Base-by-base conservation (phyloP, 495 filamentous ascomycete species). In the Penicillium samsonianum region DNA sequence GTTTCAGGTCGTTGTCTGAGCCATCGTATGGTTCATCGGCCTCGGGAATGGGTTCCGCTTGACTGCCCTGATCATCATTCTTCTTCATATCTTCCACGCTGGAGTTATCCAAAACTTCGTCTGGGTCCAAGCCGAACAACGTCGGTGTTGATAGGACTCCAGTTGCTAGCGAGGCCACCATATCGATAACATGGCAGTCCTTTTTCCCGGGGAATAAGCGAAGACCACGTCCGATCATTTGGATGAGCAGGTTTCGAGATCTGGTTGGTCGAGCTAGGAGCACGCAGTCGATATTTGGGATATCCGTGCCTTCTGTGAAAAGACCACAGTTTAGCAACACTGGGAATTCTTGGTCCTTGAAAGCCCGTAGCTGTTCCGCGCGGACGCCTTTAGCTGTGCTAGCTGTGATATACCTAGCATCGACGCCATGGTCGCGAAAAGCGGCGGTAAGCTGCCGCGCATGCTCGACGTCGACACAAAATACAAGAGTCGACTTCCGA, bases 221-320 rank as follows among this genome's bases (percentile, higher is more conserved):
- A 81, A 98, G 87, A 0, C 94, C 94, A 58, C 94, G 85, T 0
- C 94, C 94, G 47, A 99, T 96, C 94, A 99, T 99, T 68, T 99
- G 94, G 5, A 96, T 85, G 3, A 99, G 80, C 8, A 99, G 78
- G 60, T 96, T 97, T 20, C 87, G 84, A 16, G 94, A 98, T 53
- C 85, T 84, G 9, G 94, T 99, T 4, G 94, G 94, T 33, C 95
- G 77, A 6, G 91, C 92, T 40, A 99, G 78, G 12, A 99, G 67
- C 10, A 99, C 81, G 57, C 94, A 98, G 69, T 99, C 94, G 56
- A 98, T 90, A 67, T 98, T 98, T 4, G 94, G 94, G 17, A 98
- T 94, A 66, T 99, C 94, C 10, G 95, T 99, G 14, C 88, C 93
- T 75, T 99, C 94, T 3, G 93, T 98, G 62, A 96, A 97, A 48